A percentile compares a stretch with the other conserved stretches of the same genome.
phyloP scores from a whole-genome alignment of 1,139 yeast genomes.

The Saccharomycopsis hybrid region DNA sequence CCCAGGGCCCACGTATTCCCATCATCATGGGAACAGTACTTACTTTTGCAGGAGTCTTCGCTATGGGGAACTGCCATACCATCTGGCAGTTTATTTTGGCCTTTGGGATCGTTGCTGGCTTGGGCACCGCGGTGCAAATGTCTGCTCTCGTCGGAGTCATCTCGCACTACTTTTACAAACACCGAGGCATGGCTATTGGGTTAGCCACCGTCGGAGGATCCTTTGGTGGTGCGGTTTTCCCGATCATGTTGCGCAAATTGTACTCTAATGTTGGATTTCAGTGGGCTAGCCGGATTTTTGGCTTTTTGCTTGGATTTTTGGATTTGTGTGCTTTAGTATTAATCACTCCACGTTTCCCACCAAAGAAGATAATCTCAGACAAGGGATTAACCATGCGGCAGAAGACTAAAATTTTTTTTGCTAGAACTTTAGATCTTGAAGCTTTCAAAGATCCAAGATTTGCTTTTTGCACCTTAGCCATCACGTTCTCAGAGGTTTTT shows the following conservation, averaged over 20 bases:
- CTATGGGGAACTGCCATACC: conserved; percentile 41
- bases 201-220: conserved; percentile 59
- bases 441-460: conserved; percentile 36
- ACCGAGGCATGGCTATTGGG: conserved; percentile 50
- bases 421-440: conserved; percentile 9
- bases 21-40: conserved; percentile 39
- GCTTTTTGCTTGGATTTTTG: conserved; percentile 41
- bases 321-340: conserved; percentile 36
- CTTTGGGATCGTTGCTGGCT: conserved; percentile 45
- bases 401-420: conserved; percentile 1
- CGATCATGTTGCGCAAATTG: conserved; percentile 48
- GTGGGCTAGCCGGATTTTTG: conserved; percentile 58
- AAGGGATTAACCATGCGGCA: not conserved
- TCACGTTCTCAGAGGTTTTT: conserved; percentile 49
- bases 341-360: not conserved
- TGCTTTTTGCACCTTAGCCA: conserved; percentile 35
- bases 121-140: conserved; percentile 51
- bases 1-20: conserved; percentile 40
- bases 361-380: not conserved
- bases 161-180: conserved; percentile 50
- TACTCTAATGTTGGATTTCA: conserved; percentile 47
- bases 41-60: conserved; percentile 42
- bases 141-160: conserved; percentile 51
- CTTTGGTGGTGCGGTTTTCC: conserved; percentile 58
- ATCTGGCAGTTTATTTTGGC: conserved; percentile 51